Conservation (phyloP, 2,329 filamentous ascomycete genomes). For the Colletotrichum tropicicola region DNA sequence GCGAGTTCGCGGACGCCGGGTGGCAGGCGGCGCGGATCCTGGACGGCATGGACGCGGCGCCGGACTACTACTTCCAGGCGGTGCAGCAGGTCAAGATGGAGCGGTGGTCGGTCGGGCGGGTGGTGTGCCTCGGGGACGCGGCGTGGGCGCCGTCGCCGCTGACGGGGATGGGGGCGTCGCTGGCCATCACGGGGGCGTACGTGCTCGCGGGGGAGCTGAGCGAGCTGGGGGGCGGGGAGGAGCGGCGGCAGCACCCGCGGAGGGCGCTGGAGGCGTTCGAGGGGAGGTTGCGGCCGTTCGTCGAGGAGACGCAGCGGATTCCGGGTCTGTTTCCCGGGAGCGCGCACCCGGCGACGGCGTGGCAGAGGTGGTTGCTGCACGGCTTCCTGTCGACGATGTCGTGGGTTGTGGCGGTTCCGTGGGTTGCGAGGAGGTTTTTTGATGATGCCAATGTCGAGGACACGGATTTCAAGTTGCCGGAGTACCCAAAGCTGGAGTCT, state of each 20-base stretch:
- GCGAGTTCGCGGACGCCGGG: slow-evolving; percentile 46
- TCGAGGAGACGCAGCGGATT: slow-evolving; percentile 24
- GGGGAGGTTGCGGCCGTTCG: slow-evolving; percentile 14
- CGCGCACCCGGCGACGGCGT: slow-evolving; percentile 14
- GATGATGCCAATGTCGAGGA: background rate
- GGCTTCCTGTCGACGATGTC: slow-evolving; percentile 16
- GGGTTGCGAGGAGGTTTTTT: background rate
- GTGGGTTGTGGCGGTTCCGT: slow-evolving; percentile 8
- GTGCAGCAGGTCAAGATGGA: slow-evolving; percentile 51
- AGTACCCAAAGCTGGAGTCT: background rate
- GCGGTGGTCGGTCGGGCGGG: slow-evolving; percentile 43
- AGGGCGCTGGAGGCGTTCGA: slow-evolving; percentile 29
- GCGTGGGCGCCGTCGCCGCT: slow-evolving; percentile 53
- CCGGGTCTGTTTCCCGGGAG: slow-evolving; percentile 2
- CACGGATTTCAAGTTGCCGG: slow-evolving; percentile 7
- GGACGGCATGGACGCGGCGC: slow-evolving; percentile 37
- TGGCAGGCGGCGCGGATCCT: slow-evolving; percentile 47
- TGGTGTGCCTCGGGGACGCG: slow-evolving; percentile 58
- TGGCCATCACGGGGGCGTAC: slow-evolving; percentile 56
- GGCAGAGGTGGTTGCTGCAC: slow-evolving; percentile 10
- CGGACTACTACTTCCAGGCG: slow-evolving; percentile 53
- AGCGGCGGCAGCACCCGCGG: background rate
- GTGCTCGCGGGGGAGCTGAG: slow-evolving; percentile 58
- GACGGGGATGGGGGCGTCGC: slow-evolving; percentile 55
- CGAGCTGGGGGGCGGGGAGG: slow-evolving; percentile 15